Evolutionary conservation across 2,329 filamentous ascomycete genomes (phyloP).

Genomic region (Fusarium sp.): DNA sequence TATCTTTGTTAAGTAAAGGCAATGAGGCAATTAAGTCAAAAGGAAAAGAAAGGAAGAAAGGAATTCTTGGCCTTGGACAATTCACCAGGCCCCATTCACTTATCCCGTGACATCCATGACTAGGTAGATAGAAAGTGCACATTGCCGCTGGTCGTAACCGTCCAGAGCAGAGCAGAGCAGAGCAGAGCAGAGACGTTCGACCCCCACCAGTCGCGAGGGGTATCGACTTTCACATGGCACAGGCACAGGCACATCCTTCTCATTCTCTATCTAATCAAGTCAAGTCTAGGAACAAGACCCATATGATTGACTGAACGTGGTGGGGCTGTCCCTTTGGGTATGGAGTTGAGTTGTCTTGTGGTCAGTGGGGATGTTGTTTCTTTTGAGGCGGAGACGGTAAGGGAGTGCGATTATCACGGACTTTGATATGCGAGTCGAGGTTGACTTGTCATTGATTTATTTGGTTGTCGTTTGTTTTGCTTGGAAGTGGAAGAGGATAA

Average conservation of each 20-base stretch:
- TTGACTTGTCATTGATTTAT: neutral
- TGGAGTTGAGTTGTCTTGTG: slow-evolving; percentile 33
- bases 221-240: slow-evolving; percentile 38
- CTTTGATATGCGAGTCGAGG: slow-evolving; percentile 14
- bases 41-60: neutral
- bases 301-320: slow-evolving; percentile 16
- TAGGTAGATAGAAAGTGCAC: slow-evolving; percentile 6
- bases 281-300: slow-evolving; percentile 35
- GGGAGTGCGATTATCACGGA: slow-evolving; percentile 44
- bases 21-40: neutral
- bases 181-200: neutral
- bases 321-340: slow-evolving; percentile 44
- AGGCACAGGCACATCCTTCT: slow-evolving; percentile 5
- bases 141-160: slow-evolving; percentile 35
- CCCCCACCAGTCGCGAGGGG: slow-evolving; percentile 21
- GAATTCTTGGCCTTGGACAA: neutral
- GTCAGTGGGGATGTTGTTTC: slow-evolving; percentile 25
- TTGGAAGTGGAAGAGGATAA: neutral
- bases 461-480: neutral
- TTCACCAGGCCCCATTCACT: neutral
- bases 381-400: slow-evolving; percentile 17
- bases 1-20: neutral
- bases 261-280: slow-evolving; percentile 30
- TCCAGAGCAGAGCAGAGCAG: slow-evolving; percentile 1
- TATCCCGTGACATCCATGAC: neutral